Conservation (phyloP, 1,284 basidiomycete genomes). For the Papiliotrema terrestris region DNA sequence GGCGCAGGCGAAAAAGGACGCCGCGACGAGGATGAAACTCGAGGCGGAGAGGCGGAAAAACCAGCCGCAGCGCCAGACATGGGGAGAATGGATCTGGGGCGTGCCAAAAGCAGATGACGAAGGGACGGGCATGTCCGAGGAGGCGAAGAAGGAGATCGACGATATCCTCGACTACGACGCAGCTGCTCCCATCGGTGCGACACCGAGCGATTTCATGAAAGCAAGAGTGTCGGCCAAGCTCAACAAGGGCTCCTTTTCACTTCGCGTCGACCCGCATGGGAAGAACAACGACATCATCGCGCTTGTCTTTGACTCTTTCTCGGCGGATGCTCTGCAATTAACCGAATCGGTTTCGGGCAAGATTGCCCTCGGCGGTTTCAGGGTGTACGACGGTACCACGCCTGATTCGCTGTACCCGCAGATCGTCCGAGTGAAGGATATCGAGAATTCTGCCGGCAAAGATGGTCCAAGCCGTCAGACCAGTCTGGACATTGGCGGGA, state of each 20-base stretch:
- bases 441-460: constrained; percentile 25
- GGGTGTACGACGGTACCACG: constrained; percentile 89
- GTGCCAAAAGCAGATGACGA: constrained; percentile 44
- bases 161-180: constrained; percentile 92
- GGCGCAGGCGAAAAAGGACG: constrained; percentile 82
- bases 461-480: constrained; percentile 21
- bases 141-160: constrained; percentile 90
- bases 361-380: constrained; percentile 80
- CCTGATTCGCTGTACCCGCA: constrained; percentile 78
- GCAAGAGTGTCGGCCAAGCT: constrained; percentile 72
- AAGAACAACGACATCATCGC: constrained; percentile 70
- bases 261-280: constrained; percentile 68
- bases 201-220: constrained; percentile 78
- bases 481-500: constrained; percentile 26
- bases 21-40: constrained; percentile 62
- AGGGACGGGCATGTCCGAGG: constrained; percentile 60
- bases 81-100: constrained; percentile 85
- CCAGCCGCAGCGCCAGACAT: constrained; percentile 58
- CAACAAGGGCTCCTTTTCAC: constrained; percentile 78
- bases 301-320: constrained; percentile 83
- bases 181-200: constrained; percentile 59
- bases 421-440: constrained; percentile 84
- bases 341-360: constrained; percentile 80
- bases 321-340: constrained; percentile 79
- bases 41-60: constrained; percentile 62